These are phyloP conservation scores for Corrigiola litoralis DNA, from an alignment of 179 eudicot species.

Conservation along the genomic window DNA sequence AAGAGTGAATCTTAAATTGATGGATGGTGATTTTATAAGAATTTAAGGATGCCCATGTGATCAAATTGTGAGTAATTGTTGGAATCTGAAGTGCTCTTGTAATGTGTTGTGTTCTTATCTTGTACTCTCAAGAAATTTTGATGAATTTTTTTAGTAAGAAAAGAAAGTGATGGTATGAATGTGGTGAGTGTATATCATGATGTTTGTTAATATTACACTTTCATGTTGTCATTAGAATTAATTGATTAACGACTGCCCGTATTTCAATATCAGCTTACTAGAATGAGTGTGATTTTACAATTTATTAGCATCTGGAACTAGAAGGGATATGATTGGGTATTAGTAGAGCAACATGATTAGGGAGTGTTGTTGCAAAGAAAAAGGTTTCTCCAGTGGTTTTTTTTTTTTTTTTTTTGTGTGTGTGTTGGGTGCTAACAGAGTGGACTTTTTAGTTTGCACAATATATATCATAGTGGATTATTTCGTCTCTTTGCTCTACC, in stretches of 20 bases:
- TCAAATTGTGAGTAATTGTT: neutral
- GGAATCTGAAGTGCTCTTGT: neutral
- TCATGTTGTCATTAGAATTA: neutral
- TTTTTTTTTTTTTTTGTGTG: neutral
- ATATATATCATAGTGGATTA: neutral
- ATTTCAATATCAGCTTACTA: neutral
- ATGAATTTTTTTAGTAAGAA: too few species aligned
- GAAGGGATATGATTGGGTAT: neutral
- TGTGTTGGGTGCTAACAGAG: neutral
- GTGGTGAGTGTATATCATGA: neutral
- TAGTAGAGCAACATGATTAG: neutral
- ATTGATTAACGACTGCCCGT: too few species aligned
- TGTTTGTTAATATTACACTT: neutral
- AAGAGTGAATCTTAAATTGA: neutral
- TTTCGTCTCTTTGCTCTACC: neutral
- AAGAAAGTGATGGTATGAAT: too few species aligned
- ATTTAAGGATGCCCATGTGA: neutral
- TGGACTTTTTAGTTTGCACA: too few species aligned
- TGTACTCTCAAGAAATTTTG: too few species aligned
- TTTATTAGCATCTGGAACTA: neutral
- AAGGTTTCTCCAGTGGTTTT: neutral
- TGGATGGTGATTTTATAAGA: neutral
- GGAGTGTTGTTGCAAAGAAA: too few species aligned
- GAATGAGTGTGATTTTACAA: neutral
- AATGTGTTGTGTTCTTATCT: neutral